Percentiles rank a stretch among this genome's conserved stretches.
These are phyloP conservation scores for Carex arenaria DNA, from an alignment of 202 grass and related monocot species.

Conservation along the genomic window DNA sequence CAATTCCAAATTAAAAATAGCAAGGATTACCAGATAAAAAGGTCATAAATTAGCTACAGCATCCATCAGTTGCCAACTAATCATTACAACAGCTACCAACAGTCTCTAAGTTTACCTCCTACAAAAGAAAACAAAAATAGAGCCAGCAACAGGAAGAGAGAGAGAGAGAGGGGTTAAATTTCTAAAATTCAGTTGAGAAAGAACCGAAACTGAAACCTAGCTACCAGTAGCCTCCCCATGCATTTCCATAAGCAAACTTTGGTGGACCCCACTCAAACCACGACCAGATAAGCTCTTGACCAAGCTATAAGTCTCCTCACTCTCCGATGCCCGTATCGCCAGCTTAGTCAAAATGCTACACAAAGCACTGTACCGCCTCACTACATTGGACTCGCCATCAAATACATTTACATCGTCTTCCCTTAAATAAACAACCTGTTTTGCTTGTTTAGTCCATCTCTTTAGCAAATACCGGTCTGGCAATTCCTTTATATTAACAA, in stretches of 20 bases:
- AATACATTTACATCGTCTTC: constrained; percentile 17
- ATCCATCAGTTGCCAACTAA: not conserved
- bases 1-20: not conserved
- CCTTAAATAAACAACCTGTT: constrained; percentile 3
- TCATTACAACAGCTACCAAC: not conserved
- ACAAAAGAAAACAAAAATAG: not conserved
- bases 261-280: constrained; percentile 19
- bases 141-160: not conserved
- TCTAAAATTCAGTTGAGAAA: not conserved
- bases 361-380: constrained; percentile 27
- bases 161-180: not conserved
- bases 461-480: constrained; percentile 33
- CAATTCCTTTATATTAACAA: constrained; percentile 42
- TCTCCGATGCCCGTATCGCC: constrained; percentile 29
- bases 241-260: constrained; percentile 12
- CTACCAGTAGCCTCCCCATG: not conserved
- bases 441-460: constrained; percentile 36
- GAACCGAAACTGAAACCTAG: not conserved
- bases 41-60: not conserved
- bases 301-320: constrained; percentile 27
- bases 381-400: constrained; percentile 15
- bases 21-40: not conserved
- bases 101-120: constrained; percentile 3
- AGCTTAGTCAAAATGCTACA: constrained; percentile 41
- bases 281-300: constrained; percentile 29